phyloP scores from a whole-genome alignment of 2,329 filamentous ascomycete species.

The Exutisphaerella laricina region DNA sequence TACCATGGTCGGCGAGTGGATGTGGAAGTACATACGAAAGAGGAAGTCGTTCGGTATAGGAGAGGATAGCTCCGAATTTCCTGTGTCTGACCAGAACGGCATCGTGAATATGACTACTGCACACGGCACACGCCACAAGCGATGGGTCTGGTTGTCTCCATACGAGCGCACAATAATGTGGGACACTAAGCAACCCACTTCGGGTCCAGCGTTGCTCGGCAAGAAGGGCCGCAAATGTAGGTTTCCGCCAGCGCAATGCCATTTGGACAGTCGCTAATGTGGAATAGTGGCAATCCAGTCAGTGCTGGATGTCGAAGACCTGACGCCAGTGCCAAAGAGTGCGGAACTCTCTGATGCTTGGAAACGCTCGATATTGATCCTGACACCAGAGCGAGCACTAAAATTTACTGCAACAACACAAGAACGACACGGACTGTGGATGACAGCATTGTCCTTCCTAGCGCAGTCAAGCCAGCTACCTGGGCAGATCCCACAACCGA shows the following conservation, averaged over 20 bases:
- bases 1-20: constrained; percentile 97
- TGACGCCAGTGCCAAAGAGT: constrained; percentile 72
- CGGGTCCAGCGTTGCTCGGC: constrained; percentile 79
- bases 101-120: constrained; percentile 61
- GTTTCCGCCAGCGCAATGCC: constrained; percentile 36
- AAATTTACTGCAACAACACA: constrained; percentile 84
- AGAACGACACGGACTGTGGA: constrained; percentile 90
- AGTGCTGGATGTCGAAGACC: constrained; percentile 93
- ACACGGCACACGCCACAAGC: constrained; percentile 71
- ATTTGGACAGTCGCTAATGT: constrained; percentile 7
- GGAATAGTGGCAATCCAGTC: constrained; percentile 83
- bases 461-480: constrained; percentile 65
- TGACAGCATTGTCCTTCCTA: constrained; percentile 90
- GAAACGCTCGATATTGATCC: constrained; percentile 87
- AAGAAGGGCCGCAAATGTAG: constrained; percentile 92
- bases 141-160: constrained; percentile 98
- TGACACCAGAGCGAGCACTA: constrained; percentile 86
- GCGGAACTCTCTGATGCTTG: constrained; percentile 49
- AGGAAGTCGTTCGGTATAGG: constrained; percentile 84
- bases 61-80: constrained; percentile 45
- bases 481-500: constrained; percentile 22
- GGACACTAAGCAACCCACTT: constrained; percentile 95
- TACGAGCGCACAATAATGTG: constrained; percentile 96
- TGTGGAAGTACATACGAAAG: constrained; percentile 84
- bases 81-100: constrained; percentile 51